These are phyloP conservation scores for Diplogelasinospora grovesii DNA, from an alignment of 495 filamentous ascomycete species.

Conservation along the genomic window DNA sequence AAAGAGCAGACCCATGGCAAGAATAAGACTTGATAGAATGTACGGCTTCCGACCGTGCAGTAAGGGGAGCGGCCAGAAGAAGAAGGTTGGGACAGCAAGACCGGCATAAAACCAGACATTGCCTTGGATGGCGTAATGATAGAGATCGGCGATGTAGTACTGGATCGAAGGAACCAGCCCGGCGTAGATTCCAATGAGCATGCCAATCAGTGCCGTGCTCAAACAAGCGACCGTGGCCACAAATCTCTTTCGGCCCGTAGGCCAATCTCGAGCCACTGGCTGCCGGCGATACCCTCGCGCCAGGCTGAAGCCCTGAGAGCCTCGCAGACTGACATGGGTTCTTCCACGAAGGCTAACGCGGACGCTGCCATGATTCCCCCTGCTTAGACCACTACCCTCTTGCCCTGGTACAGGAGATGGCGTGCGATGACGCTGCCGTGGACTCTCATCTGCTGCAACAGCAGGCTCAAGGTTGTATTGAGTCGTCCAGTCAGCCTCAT, in stretches of 20 bases:
- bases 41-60: constrained; percentile 73
- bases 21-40: constrained; percentile 52
- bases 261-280: constrained; percentile 61
- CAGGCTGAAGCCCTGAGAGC: constrained; percentile 45
- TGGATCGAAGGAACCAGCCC: constrained; percentile 70
- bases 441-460: constrained; percentile 6
- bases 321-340: constrained; percentile 35
- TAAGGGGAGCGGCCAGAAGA: constrained; percentile 70
- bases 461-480: constrained; percentile 5
- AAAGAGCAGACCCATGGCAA: constrained; percentile 67
- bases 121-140: constrained; percentile 60
- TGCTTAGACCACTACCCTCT: constrained; percentile 1
- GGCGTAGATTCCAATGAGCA: constrained; percentile 66
- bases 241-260: constrained; percentile 54
- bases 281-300: constrained; percentile 45
- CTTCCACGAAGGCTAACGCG: constrained; percentile 32
- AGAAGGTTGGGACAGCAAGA: constrained; percentile 57
- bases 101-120: constrained; percentile 67
- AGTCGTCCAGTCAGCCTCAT: constrained; percentile 4
- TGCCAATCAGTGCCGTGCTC: constrained; percentile 60
- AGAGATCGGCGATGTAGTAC: constrained; percentile 59
- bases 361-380: constrained; percentile 5
- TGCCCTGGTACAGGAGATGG: neutral
- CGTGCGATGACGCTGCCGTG: neutral
- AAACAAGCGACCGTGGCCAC: constrained; percentile 61